Base-by-base conservation (phyloP, 495 filamentous ascomycete species). In the Lentithecium fluviatile region DNA sequence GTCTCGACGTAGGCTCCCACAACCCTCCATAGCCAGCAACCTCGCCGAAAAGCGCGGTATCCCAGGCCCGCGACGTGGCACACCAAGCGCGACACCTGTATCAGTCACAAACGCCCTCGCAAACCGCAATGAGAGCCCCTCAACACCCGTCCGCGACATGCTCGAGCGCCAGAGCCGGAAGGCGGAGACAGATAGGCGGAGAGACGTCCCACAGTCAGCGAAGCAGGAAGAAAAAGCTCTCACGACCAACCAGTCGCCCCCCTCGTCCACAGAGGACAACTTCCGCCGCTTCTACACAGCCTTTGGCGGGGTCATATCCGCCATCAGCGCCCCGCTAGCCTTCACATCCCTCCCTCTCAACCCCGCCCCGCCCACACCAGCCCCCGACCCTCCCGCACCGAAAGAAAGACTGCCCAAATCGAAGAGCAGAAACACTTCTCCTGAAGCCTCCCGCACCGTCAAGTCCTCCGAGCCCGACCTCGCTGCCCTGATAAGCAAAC, bases 211-310 rank as follows among this genome's bases (percentile, higher is more conserved):
- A 25, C 38, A 46, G 68, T 21, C 69, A 45, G 59, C 49, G 47
- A 51, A 56, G 64, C 66, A 29, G 58, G 69, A 36, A 51, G 34
- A 20, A 25, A 21, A 56, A 43, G 19, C 20, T 21, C 8, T 32
- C 24, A 36, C 19, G 6, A 21, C 45, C 1, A 45, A 29, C 24
- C 45, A 21, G 6, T 11, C 15, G 12, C 21, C 62, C 53, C 52
- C 62, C 19, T 54, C 73, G 12, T 65, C 72, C 0, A 77, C 72
- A n/a, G 91, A 95, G 8, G 91, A 95, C 49, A 80, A 86, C 0
- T 98, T 97, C 70, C 84, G 89, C 32, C 80, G 84, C 52, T 98
- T 97, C 69, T 98, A 96, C 74, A 89, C 81, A 53, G 90, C 88
- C 17, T 90, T 97, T 68, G 91, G 90, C 51, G 85, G 79, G 38